Evolutionary conservation across 2,329 filamentous ascomycete genomes (phyloP), one percentile per base, ranked within the genome.

Genomic region (Escovopsis sp.): DNA sequence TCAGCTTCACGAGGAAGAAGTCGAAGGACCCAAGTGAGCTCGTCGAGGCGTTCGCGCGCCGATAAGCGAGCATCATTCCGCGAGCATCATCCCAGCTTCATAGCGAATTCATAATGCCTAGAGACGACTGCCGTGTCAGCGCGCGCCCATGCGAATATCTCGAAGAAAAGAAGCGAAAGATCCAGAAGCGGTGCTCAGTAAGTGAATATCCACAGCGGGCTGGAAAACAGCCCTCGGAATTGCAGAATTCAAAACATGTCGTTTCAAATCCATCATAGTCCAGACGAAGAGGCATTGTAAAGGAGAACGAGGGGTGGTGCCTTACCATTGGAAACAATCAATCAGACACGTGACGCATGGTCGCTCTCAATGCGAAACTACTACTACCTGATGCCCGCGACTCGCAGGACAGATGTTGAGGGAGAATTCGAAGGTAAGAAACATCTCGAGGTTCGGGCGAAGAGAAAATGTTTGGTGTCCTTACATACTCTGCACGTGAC

Each of bases 1-100:
- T 74, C 5, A 58, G 64, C 1, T 56, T 79, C 27, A 68, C 59
- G 1, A 63, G 68, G 7, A 65, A 65, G 12, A 74, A 78, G 46
- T 56, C 73, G 55, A 56, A 53, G 6, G 60, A 63, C 45, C 67
- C 79, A 35, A 65, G 72, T 33, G 52, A 54, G 7, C 63, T 72
- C 10, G 51, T 76, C 24, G 58, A 57, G 9, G 65, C 57, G 46
- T 72, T 75, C 45, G 62, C n/a, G 6, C 20, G 20, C 20, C 20
- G 20, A 20, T 2, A 6, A 6, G 20, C 20, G 20, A 20, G 20
- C 20, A 20, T 6, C 20, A 6, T 20, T 20, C 20, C n/a, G 20
- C 20, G 20, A 20, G 20, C 20, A 20, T 6, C 20, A 6, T 20
- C 6, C 20, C 20, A 20, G 20, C 20, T 20, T 20, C 20, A 20